Evolutionary conservation across 768 basidiomycete genomes (phyloP).

Genomic region (Termitomyces sp.): DNA sequence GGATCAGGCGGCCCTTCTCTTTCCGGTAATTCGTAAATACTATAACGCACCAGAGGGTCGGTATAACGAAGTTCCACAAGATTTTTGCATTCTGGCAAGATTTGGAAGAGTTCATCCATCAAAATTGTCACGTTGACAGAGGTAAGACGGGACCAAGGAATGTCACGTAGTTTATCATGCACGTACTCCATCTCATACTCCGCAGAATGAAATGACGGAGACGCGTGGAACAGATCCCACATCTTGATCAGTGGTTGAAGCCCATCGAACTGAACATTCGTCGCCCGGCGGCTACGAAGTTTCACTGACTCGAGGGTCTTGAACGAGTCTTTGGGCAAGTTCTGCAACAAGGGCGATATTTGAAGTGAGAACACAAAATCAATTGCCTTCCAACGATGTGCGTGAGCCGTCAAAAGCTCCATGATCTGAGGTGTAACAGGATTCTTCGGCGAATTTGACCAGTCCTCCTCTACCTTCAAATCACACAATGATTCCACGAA

Average conservation of each 20-base stretch:
- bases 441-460: neutral
- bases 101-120: neutral
- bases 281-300: neutral
- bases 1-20: neutral
- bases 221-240: constrained; percentile 5
- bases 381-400: constrained; percentile 4
- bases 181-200: constrained; percentile 2
- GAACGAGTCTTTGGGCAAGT: neutral
- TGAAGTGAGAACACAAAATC: constrained; percentile 4
- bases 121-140: neutral
- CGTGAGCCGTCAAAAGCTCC: constrained; percentile 4
- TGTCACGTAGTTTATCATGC: neutral
- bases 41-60: neutral
- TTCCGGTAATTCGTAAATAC: neutral
- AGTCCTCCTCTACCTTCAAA: neutral
- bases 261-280: neutral
- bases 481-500: neutral
- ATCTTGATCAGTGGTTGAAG: neutral
- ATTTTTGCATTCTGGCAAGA: neutral
- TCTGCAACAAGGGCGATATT: neutral
- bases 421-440: constrained; percentile 2
- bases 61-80: constrained; percentile 6
- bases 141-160: constrained; percentile 6
- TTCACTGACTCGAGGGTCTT: constrained; percentile 1
- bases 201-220: neutral